Conservation (phyloP, 2,329 filamentous ascomycete species). For the Fusarium subtropicale region DNA sequence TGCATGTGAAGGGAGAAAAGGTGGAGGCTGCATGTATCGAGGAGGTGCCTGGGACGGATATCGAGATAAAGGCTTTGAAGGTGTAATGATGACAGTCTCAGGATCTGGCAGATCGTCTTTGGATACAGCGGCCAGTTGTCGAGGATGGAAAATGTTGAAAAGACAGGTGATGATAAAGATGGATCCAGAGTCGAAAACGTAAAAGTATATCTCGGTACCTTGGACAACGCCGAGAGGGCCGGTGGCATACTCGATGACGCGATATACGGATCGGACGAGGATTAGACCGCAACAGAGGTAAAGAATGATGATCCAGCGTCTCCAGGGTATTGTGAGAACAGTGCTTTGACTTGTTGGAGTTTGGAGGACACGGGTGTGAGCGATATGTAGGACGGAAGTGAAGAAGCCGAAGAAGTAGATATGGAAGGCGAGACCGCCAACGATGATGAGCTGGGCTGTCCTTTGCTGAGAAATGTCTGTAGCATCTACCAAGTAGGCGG, state of each 20-base stretch:
- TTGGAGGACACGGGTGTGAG: conserved; percentile 52
- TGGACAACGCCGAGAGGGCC: conserved; percentile 49
- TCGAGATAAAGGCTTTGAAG: not conserved
- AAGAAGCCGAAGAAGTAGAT: conserved; percentile 66
- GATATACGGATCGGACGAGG: conserved; percentile 54
- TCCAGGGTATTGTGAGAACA: conserved; percentile 43
- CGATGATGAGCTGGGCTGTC: conserved; percentile 59
- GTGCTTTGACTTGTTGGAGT: conserved; percentile 5
- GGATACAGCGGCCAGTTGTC: not conserved
- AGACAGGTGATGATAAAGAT: conserved; percentile 45
- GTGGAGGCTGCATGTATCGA: not conserved
- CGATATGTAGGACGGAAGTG: conserved; percentile 56
- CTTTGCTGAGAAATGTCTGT: conserved; percentile 35
- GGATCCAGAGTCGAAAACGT: conserved; percentile 51
- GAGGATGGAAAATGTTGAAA: conserved; percentile 33
- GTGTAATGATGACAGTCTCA: not conserved
- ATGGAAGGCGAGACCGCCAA: conserved; percentile 65
- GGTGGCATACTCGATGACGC: conserved; percentile 56
- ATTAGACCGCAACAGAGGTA: conserved; percentile 48
- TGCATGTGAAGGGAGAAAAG: conserved; percentile 4
- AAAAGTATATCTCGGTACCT: conserved; percentile 50
- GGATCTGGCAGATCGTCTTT: conserved; percentile 2
- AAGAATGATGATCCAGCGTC: conserved; percentile 41
- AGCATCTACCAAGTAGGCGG: conserved; percentile 30
- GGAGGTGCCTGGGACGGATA: conserved; percentile 4